Conservation (phyloP, 345 rosid species). For the Lepidium africanum region DNA sequence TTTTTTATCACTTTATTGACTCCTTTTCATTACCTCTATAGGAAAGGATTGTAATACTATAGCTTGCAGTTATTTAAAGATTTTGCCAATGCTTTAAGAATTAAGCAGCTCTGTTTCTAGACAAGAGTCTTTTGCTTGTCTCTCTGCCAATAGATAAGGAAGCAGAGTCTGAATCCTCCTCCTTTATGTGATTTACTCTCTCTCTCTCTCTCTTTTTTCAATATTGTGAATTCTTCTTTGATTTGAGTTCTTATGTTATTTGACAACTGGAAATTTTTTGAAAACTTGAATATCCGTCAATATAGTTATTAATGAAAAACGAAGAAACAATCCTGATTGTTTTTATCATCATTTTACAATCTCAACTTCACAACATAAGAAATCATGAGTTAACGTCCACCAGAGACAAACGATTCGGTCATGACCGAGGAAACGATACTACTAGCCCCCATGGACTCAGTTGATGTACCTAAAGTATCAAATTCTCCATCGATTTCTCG, state of each 20-base stretch:
- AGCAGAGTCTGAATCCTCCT: background rate
- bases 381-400: slow-evolving; percentile 19
- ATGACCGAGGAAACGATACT: background rate
- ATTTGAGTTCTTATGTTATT: too few species aligned
- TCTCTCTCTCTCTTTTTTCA: too few species aligned
- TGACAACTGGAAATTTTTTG: too few species aligned
- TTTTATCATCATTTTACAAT: background rate
- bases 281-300: too few species aligned
- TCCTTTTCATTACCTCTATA: too few species aligned
- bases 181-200: too few species aligned
- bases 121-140: background rate
- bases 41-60: too few species aligned
- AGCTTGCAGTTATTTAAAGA: too few species aligned
- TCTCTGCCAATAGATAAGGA: background rate
- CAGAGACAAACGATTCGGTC: slow-evolving; percentile 17
- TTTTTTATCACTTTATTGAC: too few species aligned
- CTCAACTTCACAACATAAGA: background rate
- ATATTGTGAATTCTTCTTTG: too few species aligned
- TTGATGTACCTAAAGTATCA: slow-evolving; percentile 5
- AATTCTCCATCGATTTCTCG: background rate
- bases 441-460: background rate
- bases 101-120: background rate
- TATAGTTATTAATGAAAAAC: too few species aligned
- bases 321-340: background rate
- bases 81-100: background rate